Evolutionary conservation across 441 rosid genomes (phyloP).

Genomic region (Populus trichocarpa): DNA sequence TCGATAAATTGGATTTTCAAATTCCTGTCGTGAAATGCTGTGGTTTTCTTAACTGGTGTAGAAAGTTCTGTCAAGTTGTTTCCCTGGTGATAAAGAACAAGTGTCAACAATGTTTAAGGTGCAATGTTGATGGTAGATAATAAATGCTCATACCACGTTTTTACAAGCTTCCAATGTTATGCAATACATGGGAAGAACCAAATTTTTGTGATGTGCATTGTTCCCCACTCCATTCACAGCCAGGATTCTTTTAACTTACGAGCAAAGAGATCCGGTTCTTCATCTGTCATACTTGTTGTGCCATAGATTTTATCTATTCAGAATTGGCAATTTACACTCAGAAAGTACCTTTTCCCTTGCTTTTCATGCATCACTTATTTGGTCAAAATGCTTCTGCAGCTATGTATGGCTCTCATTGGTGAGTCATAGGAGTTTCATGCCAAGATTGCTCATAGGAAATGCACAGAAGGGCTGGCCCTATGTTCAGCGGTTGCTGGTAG

Average conservation of each 20-base stretch:
- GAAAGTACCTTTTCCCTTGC: background rate
- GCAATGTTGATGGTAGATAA: no score
- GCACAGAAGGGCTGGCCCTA: conserved; percentile 96
- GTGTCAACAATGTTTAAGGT: background rate
- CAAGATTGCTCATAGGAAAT: conserved; percentile 83
- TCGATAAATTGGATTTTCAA: background rate
- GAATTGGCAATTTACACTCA: no score
- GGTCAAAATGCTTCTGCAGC: conserved; percentile 44
- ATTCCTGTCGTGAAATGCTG: background rate
- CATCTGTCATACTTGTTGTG: no score
- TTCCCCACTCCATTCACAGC: no score
- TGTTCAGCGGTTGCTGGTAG: conserved; percentile 86
- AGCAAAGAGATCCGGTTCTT: no score
- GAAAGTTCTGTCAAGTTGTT: background rate
- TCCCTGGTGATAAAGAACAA: background rate
- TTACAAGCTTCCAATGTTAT: background rate
- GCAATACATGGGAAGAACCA: no score
- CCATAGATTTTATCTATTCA: no score
- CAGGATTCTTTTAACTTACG: no score
- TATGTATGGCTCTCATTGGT: conserved; percentile 98
- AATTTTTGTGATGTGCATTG: no score
- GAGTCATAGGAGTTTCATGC: conserved; percentile 98
- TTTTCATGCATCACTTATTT: background rate
- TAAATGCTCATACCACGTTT: background rate
- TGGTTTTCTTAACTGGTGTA: background rate